A percentile compares a stretch with the other conserved stretches of the same genome.
These are phyloP conservation scores for Paraglomus occultum DNA, from an alignment of 192 early-diverging fungal genomes.

Conservation along the genomic window DNA sequence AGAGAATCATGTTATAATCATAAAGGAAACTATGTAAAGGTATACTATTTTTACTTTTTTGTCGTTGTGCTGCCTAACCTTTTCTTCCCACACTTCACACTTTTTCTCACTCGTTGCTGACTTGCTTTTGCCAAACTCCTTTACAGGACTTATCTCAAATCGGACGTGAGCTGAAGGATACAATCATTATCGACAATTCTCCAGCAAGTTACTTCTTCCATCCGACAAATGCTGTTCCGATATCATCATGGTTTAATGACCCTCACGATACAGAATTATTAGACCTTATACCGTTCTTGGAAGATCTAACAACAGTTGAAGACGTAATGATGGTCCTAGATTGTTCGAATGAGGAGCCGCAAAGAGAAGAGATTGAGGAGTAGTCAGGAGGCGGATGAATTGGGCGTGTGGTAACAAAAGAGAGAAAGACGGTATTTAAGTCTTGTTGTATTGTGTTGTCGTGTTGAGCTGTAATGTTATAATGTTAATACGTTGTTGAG, in stretches of 20 bases:
- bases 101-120: background rate
- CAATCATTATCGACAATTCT: conserved; percentile 95
- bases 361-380: background rate
- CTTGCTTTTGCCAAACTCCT: background rate
- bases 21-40: conserved; percentile 97
- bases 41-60: background rate
- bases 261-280: conserved; percentile 92
- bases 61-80: background rate
- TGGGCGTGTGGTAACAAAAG: too few relatives aligned
- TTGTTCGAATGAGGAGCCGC: conserved; percentile 44
- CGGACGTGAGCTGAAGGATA: conserved; percentile 78
- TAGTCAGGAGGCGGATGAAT: too few relatives aligned
- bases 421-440: too few relatives aligned
- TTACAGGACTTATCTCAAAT: conserved; percentile 80
- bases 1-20: conserved; percentile 93
- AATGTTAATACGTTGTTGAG: too few relatives aligned
- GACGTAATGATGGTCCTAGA: conserved; percentile 84
- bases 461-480: too few relatives aligned
- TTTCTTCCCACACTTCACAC: too few relatives aligned
- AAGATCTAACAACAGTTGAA: conserved; percentile 84
- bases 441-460: too few relatives aligned
- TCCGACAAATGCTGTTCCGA: conserved; percentile 91
- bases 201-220: conserved; percentile 97
- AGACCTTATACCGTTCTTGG: conserved; percentile 93
- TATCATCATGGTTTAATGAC: conserved; percentile 97